Evolutionary conservation across 2,329 filamentous ascomycete genomes (phyloP).

Genomic region (Rutstroemia sp.): DNA sequence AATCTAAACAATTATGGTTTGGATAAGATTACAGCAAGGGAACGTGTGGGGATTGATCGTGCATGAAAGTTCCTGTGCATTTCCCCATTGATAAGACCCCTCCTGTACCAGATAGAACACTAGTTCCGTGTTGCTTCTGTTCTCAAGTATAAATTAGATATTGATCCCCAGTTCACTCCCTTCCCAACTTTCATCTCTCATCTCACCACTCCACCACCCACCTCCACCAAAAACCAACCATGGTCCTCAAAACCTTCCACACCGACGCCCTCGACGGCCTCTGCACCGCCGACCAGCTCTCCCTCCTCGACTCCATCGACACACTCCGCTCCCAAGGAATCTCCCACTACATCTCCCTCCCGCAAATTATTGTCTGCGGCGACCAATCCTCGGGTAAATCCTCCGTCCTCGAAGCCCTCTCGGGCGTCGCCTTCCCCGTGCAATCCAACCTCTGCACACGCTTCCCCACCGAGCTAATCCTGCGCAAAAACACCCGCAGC

Average conservation of each 20-base stretch:
- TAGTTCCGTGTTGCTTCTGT: too few relatives aligned
- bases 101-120: too few relatives aligned
- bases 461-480: constrained; percentile 37
- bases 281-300: constrained; percentile 21
- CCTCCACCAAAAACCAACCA: not conserved
- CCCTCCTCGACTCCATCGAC: constrained; percentile 23
- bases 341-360: constrained; percentile 23
- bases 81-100: too few relatives aligned
- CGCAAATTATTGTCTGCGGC: constrained; percentile 33
- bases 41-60: too few relatives aligned
- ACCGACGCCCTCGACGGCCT: constrained; percentile 15
- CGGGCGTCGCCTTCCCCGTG: constrained; percentile 33
- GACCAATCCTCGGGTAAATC: constrained; percentile 20
- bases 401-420: constrained; percentile 29
- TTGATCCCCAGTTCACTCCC: too few relatives aligned
- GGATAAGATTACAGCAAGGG: too few relatives aligned
- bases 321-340: constrained; percentile 24
- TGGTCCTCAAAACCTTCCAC: constrained; percentile 10
- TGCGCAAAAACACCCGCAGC: constrained; percentile 16
- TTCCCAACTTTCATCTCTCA: too few relatives aligned
- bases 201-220: too few relatives aligned
- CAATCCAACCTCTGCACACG: constrained; percentile 35
- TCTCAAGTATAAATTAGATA: too few relatives aligned
- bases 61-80: too few relatives aligned
- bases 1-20: too few relatives aligned